Evolutionary conservation across 2,329 filamentous ascomycete species (phyloP), one percentile per base, ranked within the genome.

Genomic region (Lizonia empirigonia): DNA sequence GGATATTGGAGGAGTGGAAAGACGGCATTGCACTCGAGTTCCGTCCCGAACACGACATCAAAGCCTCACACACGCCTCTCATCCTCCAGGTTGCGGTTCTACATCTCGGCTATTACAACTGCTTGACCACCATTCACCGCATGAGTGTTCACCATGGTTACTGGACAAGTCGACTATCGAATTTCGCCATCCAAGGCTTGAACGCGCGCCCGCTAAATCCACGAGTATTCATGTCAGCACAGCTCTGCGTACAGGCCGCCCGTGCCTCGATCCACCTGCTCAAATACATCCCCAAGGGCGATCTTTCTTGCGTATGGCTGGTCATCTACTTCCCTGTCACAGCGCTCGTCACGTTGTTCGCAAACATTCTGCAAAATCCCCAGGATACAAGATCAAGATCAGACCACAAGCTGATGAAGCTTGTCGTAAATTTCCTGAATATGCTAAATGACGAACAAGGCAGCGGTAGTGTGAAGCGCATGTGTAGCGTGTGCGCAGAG

Each of bases 101-200:
- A 50, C 94, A 99, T 72, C 95, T 99, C 66, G 88, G 91, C 1
- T 99, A 99, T 74, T 97, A 97, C 78, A 99, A 99, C 72, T 97
- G 92, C 65, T 77, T 99, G 42, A 97, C 93, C 1, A 99, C 94
- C 0, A 97, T 99, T 58, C 94, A 99, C 72, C 90, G 94, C 42
- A 99, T 97, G 94, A 96, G 91, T 33, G 89, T 97, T 23, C 94
- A 97, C 65, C 92, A 97, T 69, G 94, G 94, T 12, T 97, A 96
- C 76, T 99, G 94, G 94, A 97, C 93, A 1, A 97, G 90, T 67
- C 85, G 94, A 29, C 77, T 99, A 32, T 96, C 92, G 29, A 93
- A 97, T 66, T 97, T 91, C 68, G 94, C 94, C 13, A 94, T 97
- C 48, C 90, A 96, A 72, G 94, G 94, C 1, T 79, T 97, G 33